Base-by-base conservation (phyloP, 371 early-diverging fungal genomes). In the Mortierella sp. region DNA sequence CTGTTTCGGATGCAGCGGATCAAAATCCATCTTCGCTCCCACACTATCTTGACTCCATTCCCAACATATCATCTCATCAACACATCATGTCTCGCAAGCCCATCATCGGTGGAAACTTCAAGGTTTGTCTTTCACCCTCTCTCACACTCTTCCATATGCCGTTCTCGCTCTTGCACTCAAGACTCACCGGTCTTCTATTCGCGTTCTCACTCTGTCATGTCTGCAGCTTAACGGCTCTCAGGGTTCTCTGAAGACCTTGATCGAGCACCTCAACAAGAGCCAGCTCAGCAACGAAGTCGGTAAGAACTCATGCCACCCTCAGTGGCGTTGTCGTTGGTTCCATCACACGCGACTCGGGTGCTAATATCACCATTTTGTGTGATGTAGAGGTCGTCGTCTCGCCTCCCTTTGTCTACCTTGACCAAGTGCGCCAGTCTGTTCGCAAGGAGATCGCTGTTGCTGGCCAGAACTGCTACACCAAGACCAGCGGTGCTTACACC, bases 401-500 rank as follows among this genome's bases (percentile, higher is more conserved):
- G 65, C 96, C 97, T n/a, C 99, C 99, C 63, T 87, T 93, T 67
- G 87, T 96, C 54, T 97, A 95, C 86, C 83, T 99, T 61, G 89
- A 88, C 81, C 83, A 89, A 57, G 94, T 95, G 61, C 92, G 94
- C 68, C 78, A 85, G 71, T 69, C 81, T 47, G 79, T 95, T 78
- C 86, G 88, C 83, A 87, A 89, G 78, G 91, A 92, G 44, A 91
- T 98, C 74, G 93, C 88, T 66, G 96, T 99, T 50, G 91, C 97
- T 60, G 98, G 98, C 60, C 99, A 99, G 85, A 98, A 99, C 91
- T 87, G 94, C 67, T 94, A 93, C 83, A 71, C 78, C 79, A 90
- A 92, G 83, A 63, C 88, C 60, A 90, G 88, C 77, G 99, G 99
- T 59, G 97, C 99, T 53, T 99, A 86, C 90, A 99, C 99, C 56